A percentile compares a stretch with the other conserved stretches of the same genome.
phyloP scores from a whole-genome alignment of 2,329 filamentous ascomycete genomes.

The Verticillium klebahnii region DNA sequence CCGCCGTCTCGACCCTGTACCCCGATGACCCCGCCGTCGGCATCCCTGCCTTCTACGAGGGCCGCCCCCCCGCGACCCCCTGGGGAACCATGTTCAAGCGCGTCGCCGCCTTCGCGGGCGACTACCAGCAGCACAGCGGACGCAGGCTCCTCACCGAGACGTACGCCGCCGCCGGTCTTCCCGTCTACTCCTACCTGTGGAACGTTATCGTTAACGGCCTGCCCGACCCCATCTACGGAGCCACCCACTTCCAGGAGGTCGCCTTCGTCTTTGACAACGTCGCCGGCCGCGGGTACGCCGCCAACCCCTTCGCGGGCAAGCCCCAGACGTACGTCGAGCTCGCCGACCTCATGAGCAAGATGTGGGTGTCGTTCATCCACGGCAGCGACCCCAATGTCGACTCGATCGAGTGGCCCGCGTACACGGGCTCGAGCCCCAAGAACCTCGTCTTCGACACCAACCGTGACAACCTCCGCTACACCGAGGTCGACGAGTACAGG shows the following conservation, averaged over 20 bases:
- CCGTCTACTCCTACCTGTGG: slow-evolving; percentile 52
- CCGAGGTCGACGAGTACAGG: slow-evolving; percentile 40
- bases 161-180: slow-evolving; percentile 41
- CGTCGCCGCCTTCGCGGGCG: slow-evolving; percentile 47
- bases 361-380: slow-evolving; percentile 48
- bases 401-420: slow-evolving; percentile 35
- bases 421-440: slow-evolving; percentile 31
- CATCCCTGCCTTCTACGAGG: slow-evolving; percentile 37
- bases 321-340: slow-evolving; percentile 35
- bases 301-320: slow-evolving; percentile 35
- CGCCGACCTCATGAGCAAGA: slow-evolving; percentile 41
- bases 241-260: slow-evolving; percentile 22
- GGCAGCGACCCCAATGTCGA: slow-evolving; percentile 36
- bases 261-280: slow-evolving; percentile 46
- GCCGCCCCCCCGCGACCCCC: slow-evolving; percentile 17
- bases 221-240: slow-evolving; percentile 13
- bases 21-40: slow-evolving; percentile 43
- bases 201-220: slow-evolving; percentile 25
- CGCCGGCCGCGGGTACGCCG: slow-evolving; percentile 45
- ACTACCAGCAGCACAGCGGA: slow-evolving; percentile 50
- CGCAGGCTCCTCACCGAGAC: slow-evolving; percentile 47
- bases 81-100: slow-evolving; percentile 49
- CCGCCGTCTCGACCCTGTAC: slow-evolving; percentile 38
- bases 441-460: slow-evolving; percentile 48
- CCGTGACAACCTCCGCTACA: slow-evolving; percentile 29